Evolutionary conservation across 208 protist genomes (phyloP).

Genomic region (Phytomonas francai): DNA sequence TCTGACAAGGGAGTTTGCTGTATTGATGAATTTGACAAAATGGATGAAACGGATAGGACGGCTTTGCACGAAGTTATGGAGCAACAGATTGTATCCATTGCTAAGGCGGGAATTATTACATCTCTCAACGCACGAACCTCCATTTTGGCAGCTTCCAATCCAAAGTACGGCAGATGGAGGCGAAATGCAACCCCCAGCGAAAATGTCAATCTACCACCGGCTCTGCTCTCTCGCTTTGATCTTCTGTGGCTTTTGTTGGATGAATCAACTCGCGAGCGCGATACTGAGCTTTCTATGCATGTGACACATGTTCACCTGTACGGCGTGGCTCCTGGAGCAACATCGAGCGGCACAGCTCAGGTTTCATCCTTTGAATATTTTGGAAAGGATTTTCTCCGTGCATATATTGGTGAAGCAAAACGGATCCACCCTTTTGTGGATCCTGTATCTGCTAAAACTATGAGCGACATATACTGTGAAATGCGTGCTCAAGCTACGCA

Average conservation of each 20-base stretch:
- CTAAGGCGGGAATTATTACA: slow-evolving; percentile 99
- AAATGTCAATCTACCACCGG: slow-evolving; percentile 97
- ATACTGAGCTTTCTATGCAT: slow-evolving; percentile 93
- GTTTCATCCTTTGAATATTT: slow-evolving; percentile 61
- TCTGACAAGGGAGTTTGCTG: slow-evolving; percentile 98
- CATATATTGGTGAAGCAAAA: slow-evolving; percentile 81
- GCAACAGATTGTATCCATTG: slow-evolving; percentile 99
- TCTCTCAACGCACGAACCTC: slow-evolving; percentile 97
- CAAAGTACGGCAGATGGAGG: slow-evolving; percentile 95
- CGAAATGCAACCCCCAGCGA: slow-evolving; percentile 85
- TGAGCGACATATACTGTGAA: slow-evolving; percentile 86
- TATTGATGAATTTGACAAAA: slow-evolving; percentile 99
- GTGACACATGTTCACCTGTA: slow-evolving; percentile 86
- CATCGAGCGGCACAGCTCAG: slow-evolving; percentile 31
- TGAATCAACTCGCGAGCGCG: slow-evolving; percentile 79
- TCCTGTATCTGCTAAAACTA: slow-evolving; percentile 52
- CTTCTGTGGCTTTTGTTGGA: slow-evolving; percentile 91
- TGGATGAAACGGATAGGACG: slow-evolving; percentile 95
- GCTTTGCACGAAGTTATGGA: slow-evolving; percentile 98
- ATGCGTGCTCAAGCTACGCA: slow-evolving; percentile 79
- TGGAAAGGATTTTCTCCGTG: slow-evolving; percentile 72
- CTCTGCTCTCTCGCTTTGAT: slow-evolving; percentile 98
- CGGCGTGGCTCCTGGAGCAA: slow-evolving; percentile 57
- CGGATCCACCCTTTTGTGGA: slow-evolving; percentile 77
- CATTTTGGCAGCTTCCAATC: slow-evolving; percentile 99